Evolutionary conservation across 805 yeast genomes (phyloP).

Genomic region (Wickerhamiella sergipiensis): DNA sequence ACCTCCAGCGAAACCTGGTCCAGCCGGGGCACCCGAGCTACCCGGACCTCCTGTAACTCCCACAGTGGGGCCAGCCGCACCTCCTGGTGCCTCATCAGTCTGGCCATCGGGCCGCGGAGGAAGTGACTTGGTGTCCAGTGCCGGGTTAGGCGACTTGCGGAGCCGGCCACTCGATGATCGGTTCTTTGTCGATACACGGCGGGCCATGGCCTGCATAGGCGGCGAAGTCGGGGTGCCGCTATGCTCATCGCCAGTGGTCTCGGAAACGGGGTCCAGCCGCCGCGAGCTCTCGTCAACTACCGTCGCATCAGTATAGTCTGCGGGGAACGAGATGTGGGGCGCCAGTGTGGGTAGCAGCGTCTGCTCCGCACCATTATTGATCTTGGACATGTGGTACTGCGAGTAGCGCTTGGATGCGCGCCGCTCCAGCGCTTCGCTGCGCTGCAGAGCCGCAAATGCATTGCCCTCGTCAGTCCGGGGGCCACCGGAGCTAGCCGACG

Average conservation of each 20-base stretch:
- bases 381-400: slow-evolving; percentile 79
- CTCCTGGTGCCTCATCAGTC: background rate
- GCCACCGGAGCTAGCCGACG: background rate
- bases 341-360: slow-evolving; percentile 13
- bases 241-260: background rate
- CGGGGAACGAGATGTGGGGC: slow-evolving; percentile 12
- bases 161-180: background rate
- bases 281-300: slow-evolving; percentile 7
- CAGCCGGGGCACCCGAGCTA: no score
- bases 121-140: background rate
- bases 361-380: slow-evolving; percentile 21
- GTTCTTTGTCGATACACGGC: background rate
- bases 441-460: slow-evolving; percentile 66
- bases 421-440: slow-evolving; percentile 71
- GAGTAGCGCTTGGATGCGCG: slow-evolving; percentile 90
- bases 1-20: no score
- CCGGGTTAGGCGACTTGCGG: background rate
- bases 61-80: background rate
- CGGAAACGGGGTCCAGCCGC: background rate
- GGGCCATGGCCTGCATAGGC: background rate
- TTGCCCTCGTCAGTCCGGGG: slow-evolving; percentile 25
- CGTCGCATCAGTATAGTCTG: slow-evolving; percentile 13
- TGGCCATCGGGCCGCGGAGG: background rate
- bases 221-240: background rate
- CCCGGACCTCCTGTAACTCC: no score